Percentiles rank a stretch among this genome's conserved stretches.
Evolutionary conservation across 129 eudicot genomes (phyloP).

Genomic region (Rutidosis leptorrhynchoides): DNA sequence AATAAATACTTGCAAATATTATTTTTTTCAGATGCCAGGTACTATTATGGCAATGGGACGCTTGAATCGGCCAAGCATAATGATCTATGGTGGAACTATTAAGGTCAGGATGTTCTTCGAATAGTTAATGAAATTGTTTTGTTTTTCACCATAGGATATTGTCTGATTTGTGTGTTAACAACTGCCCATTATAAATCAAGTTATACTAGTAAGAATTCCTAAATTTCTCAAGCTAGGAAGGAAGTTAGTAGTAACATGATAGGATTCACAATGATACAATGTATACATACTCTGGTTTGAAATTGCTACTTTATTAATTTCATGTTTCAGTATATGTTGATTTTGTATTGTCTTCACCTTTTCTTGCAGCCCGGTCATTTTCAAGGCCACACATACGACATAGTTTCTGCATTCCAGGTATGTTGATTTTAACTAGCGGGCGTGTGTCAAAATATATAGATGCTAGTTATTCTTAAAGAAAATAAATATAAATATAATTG

Average conservation of each 20-base stretch:
- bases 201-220: not conserved
- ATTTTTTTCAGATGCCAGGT: constrained; percentile 84
- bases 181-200: not conserved
- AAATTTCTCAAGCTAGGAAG: not conserved
- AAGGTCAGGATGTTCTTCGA: constrained; percentile 48
- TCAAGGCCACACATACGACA: constrained; percentile 78
- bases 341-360: not conserved
- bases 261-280: too few species aligned
- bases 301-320: not conserved
- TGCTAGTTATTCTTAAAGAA: not conserved
- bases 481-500: too few species aligned
- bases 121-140: not conserved
- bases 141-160: not conserved
- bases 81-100: constrained; percentile 98
- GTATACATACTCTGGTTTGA: too few species aligned
- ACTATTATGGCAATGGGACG: constrained; percentile 99
- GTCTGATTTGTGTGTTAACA: not conserved
- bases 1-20: constrained; percentile 15
- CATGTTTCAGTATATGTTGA: not conserved
- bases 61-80: constrained; percentile 89
- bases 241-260: not conserved
- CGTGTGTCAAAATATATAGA: too few species aligned
- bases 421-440: too few species aligned
- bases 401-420: constrained; percentile 97
- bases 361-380: constrained; percentile 96